Base-by-base conservation (phyloP, 805 yeast species). In the Ascoidea asiatica region DNA sequence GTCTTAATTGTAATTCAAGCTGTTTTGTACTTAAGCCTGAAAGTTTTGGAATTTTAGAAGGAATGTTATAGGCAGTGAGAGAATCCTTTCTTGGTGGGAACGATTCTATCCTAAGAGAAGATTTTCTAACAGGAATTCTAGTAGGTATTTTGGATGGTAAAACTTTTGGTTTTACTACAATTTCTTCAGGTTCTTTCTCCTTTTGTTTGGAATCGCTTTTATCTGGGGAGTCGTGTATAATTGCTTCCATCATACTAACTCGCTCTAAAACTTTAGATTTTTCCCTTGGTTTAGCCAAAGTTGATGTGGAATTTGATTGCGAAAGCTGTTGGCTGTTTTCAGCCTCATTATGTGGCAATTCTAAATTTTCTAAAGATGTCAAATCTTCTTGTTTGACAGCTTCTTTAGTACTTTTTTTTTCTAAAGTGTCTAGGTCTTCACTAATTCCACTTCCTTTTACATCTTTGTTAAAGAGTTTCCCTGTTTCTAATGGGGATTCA, bases 1-100 rank as follows among this genome's bases (percentile, higher is more conserved):
- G 39, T 21, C 50, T 43, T 15, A 55, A 38, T 38, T 54, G 59
- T 22, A 47, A 39, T 42, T 55, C 57, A 15, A 55, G 47, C 33
- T 55, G 57, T 19, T 29, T 44, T 8, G 55, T 43, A 21, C 47
- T 48, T 18, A 35, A 39, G 4, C 52, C 52, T 40, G 51, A 29
- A 29, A 29, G 15, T 15, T 29, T 29, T 13, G 40, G 44, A 6
- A 40, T 40, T 29, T 29, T 29, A 15, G 35, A 29, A 11, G 35
- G 35, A 29, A 29, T 15, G 15, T 8, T 11, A 29, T 29, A 29
- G 15, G 8, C 15, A 2, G 35, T 8, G 15, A 29, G 15, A 29
- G 35, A 29, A 29, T 29, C 35, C 15, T 29, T 29, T 29, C 35
- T 29, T 11, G 35, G 35, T 11, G 15, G 15, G 15, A 29, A 29